Conservation (phyloP, 1,284 basidiomycete species). For the Hypsizygus ulmarius region DNA sequence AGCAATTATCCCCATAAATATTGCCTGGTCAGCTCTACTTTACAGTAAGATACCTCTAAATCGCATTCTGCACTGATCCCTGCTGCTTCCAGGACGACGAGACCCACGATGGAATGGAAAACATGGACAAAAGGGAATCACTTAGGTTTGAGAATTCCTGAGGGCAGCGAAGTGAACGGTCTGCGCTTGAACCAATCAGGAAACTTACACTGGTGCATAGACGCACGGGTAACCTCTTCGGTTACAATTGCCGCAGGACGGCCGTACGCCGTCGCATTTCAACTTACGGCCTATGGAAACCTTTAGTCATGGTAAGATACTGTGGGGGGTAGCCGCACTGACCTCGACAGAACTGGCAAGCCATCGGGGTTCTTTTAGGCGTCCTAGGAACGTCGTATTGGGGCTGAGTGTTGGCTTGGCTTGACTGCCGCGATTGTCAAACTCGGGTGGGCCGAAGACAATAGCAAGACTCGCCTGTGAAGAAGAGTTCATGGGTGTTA, state of each 20-base stretch:
- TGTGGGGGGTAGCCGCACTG: slow-evolving; percentile 7
- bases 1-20: no score
- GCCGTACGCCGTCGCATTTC: slow-evolving; percentile 56
- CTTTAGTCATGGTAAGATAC: neutral
- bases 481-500: slow-evolving; percentile 11
- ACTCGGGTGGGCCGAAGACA: neutral
- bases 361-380: slow-evolving; percentile 53
- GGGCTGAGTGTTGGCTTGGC: neutral
- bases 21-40: no score
- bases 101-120: neutral
- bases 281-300: slow-evolving; percentile 49
- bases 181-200: neutral
- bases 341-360: slow-evolving; percentile 58
- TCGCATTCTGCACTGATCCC: neutral
- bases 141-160: slow-evolving; percentile 14
- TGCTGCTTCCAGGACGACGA: neutral
- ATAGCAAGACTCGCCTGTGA: slow-evolving; percentile 8
- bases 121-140: neutral
- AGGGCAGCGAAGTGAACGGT: neutral
- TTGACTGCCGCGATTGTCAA: slow-evolving; percentile 2
- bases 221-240: slow-evolving; percentile 45
- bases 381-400: slow-evolving; percentile 34
- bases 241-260: slow-evolving; percentile 54
- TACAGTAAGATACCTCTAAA: neutral
- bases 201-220: slow-evolving; percentile 54